Evolutionary conservation across 1,284 basidiomycete species (phyloP), one percentile per base, ranked within the genome.

Genomic region (Cutaneotrichosporon sp.): DNA sequence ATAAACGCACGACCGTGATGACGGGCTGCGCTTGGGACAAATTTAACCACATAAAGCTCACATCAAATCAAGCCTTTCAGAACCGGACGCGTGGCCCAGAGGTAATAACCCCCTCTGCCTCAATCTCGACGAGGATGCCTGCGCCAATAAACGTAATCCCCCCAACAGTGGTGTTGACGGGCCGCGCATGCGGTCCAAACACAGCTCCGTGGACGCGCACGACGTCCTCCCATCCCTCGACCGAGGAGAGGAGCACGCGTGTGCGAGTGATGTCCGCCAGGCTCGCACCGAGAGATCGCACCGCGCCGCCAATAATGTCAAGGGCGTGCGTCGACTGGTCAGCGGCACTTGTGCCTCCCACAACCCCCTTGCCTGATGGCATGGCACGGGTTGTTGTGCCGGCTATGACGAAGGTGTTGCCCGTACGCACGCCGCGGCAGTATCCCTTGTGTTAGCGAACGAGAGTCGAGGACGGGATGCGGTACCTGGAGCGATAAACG

Each of bases 231-330:
- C 64, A 69, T 22, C 68, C 62, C 31, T 52, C 61, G 18, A 62
- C 56, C 38, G 68, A 36, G 21, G 26, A 36, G 14, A 71, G 59
- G 30, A 71, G 42, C 11, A 65, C 55, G 1, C 70, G 55, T n/a
- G 70, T 69, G 30, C 70, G 60, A 3, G 63, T 63, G 22, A 71
- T 60, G 30, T 71, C 70, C 14, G 40, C 53, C 51, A 71, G 50
- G 7, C 58, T 46, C 2, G 56, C 65, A n/a, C 68, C 68, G 16
- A 71, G 62, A 6, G 60, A 38, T 16, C 52, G 47, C 22, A 69
- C 49, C 14, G 68, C 68, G 2, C 50, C 56, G 0, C 49, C 26
- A 32, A 69, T 61, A 32, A 71, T 66, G 62, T 71, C 70, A 51
- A 69, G 63, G 22, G 64, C 51, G 47, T 69, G 38, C 3, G 63